These are phyloP conservation scores for Backusella parvicylindrica DNA, from an alignment of 192 early-diverging fungal genomes.

Conservation along the genomic window DNA sequence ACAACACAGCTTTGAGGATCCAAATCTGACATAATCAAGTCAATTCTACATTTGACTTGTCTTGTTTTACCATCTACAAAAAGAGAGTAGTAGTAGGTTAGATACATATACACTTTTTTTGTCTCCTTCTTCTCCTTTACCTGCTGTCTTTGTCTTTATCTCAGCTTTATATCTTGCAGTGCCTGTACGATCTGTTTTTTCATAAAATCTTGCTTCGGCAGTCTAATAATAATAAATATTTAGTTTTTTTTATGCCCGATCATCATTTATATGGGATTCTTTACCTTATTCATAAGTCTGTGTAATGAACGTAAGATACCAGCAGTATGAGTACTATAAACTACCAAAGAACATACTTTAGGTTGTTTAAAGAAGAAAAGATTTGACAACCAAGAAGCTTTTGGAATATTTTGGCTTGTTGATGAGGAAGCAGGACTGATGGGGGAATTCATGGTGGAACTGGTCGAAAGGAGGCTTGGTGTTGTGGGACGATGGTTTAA, in stretches of 20 bases:
- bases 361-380: conserved; percentile 33
- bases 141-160: conserved; percentile 18
- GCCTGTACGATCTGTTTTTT: conserved; percentile 21
- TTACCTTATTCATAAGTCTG: conserved; percentile 17
- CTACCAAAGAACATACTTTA: conserved; percentile 18
- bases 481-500: conserved; percentile 16
- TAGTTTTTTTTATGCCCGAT: neutral
- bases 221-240: neutral
- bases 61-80: conserved; percentile 6
- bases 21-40: conserved; percentile 8
- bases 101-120: neutral
- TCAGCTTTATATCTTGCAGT: conserved; percentile 19
- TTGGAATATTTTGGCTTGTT: neutral
- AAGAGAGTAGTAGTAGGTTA: too few relatives aligned
- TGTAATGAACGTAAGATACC: conserved; percentile 16
- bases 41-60: conserved; percentile 30
- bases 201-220: conserved; percentile 21
- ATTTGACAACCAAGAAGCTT: conserved; percentile 21
- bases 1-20: conserved; percentile 1
- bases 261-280: neutral
- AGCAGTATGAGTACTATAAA: conserved; percentile 6
- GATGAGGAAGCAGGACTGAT: neutral
- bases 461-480: conserved; percentile 25
- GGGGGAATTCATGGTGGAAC: conserved; percentile 21
- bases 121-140: neutral